Percentiles rank a stretch among this genome's conserved stretches.
Conservation (phyloP, 108 stramenopile genomes). For the Craspedostauros australis region DNA sequence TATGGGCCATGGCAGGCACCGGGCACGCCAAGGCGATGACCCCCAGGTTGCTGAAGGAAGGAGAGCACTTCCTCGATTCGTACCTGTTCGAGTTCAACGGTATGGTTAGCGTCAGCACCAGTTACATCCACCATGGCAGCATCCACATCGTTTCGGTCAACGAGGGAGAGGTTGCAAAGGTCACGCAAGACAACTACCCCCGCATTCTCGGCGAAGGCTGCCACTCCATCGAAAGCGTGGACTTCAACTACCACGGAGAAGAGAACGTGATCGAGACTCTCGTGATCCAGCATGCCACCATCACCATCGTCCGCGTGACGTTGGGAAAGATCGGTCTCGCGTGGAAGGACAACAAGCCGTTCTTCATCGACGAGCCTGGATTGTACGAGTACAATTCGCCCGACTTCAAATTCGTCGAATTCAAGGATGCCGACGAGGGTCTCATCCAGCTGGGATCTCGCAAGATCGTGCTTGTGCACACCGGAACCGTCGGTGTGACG, state of each 20-base stretch:
- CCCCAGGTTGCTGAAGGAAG: slow-evolving; percentile 23
- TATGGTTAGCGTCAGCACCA: slow-evolving; percentile 8
- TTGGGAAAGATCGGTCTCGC: slow-evolving; percentile 25
- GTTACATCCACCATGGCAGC: slow-evolving; percentile 20
- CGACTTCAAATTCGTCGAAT: slow-evolving; percentile 19
- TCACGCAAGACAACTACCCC: slow-evolving; percentile 9
- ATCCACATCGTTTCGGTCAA: slow-evolving; percentile 17
- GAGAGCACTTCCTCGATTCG: slow-evolving; percentile 24
- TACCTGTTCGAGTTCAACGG: slow-evolving; percentile 23
- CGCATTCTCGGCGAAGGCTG: slow-evolving; percentile 26
- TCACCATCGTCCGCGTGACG: slow-evolving; percentile 20
- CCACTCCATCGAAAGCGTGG: slow-evolving; percentile 20
- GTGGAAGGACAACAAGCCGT: slow-evolving; percentile 25
- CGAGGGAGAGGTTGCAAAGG: slow-evolving; percentile 27
- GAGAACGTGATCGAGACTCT: slow-evolving; percentile 12
- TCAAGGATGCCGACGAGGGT: slow-evolving; percentile 16
- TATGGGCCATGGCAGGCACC: slow-evolving; percentile 18
- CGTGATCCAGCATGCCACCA: slow-evolving; percentile 23
- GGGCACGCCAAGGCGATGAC: slow-evolving; percentile 12
- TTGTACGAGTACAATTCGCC: slow-evolving; percentile 22
- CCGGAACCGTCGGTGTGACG: slow-evolving; percentile 21
- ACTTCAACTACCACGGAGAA: slow-evolving; percentile 16
- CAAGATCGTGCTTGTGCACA: slow-evolving; percentile 14
- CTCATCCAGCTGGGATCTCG: slow-evolving; percentile 17
- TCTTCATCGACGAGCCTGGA: slow-evolving; percentile 22